Percentiles rank a stretch among this genome's conserved stretches.
These are phyloP conservation scores for Trametopsis cervina DNA, from an alignment of 768 basidiomycete genomes.

Conservation along the genomic window DNA sequence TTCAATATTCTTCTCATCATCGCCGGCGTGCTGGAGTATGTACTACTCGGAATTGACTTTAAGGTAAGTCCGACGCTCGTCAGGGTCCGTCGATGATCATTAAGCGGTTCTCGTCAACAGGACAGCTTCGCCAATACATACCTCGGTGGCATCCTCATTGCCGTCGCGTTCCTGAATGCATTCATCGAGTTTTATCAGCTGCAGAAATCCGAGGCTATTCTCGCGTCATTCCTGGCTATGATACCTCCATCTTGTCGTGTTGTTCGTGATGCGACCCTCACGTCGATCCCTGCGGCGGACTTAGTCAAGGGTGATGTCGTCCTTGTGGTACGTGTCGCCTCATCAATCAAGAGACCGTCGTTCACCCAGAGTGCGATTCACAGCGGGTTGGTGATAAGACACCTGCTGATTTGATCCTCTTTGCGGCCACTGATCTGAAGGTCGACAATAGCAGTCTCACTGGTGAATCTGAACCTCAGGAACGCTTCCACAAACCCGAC, in stretches of 20 bases:
- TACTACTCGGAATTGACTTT: constrained; percentile 56
- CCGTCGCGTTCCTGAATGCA: constrained; percentile 62
- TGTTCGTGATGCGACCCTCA: constrained; percentile 49
- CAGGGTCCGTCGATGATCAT: not conserved
- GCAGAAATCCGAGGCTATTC: constrained; percentile 67
- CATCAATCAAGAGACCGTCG: not conserved
- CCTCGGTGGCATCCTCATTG: constrained; percentile 62
- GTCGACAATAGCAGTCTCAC: constrained; percentile 68
- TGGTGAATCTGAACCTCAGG: constrained; percentile 66
- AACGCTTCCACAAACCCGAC: constrained; percentile 39
- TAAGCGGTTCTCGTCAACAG: constrained; percentile 24
- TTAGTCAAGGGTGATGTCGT: constrained; percentile 66
- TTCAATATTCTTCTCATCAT: constrained; percentile 65
- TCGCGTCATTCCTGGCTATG: constrained; percentile 68
- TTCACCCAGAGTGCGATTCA: not conserved
- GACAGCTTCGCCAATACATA: constrained; percentile 60
- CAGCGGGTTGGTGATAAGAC: constrained; percentile 67
- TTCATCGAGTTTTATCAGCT: constrained; percentile 66
- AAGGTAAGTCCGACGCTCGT: constrained; percentile 29
- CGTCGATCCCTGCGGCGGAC: constrained; percentile 49
- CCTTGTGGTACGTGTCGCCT: constrained; percentile 37
- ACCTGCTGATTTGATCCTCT: constrained; percentile 58
- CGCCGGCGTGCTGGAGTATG: constrained; percentile 60
- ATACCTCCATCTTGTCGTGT: constrained; percentile 65
- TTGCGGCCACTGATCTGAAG: constrained; percentile 55